Evolutionary conservation across 1,284 basidiomycete species (phyloP).

Genomic region (Ustilago loliicola): DNA sequence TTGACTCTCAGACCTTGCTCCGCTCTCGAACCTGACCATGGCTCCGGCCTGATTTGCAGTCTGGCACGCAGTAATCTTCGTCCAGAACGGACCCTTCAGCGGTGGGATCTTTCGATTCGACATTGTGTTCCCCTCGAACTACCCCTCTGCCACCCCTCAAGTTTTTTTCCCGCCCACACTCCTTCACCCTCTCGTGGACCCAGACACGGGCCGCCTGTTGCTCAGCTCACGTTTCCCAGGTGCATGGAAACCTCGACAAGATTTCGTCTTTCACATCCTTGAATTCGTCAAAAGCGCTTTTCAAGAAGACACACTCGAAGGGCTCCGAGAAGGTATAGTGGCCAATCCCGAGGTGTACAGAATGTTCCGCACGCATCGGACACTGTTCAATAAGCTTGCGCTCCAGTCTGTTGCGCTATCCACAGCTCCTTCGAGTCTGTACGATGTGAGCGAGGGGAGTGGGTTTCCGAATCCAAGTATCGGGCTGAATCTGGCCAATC

Average conservation of each 20-base stretch:
- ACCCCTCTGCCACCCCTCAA: slow-evolving; percentile 45
- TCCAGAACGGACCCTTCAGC: slow-evolving; percentile 44
- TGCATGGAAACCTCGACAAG: slow-evolving; percentile 44
- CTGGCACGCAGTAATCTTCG: slow-evolving; percentile 58
- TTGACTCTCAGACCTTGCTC: too few species aligned
- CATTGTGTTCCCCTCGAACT: slow-evolving; percentile 50
- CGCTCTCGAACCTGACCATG: too few species aligned
- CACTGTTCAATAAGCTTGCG: slow-evolving; percentile 58
- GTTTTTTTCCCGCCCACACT: slow-evolving; percentile 54
- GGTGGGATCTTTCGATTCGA: slow-evolving; percentile 63
- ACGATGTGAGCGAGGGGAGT: slow-evolving; percentile 50
- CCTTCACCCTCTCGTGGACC: slow-evolving; percentile 59
- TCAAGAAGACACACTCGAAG: slow-evolving; percentile 32
- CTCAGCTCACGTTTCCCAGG: slow-evolving; percentile 34
- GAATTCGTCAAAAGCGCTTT: slow-evolving; percentile 48
- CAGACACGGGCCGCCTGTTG: slow-evolving; percentile 38
- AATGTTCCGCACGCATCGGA: slow-evolving; percentile 44
- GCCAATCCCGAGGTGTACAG: slow-evolving; percentile 52
- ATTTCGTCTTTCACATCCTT: slow-evolving; percentile 50
- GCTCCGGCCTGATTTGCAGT: too few species aligned
- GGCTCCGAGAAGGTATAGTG: slow-evolving; percentile 34
- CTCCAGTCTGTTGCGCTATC: slow-evolving; percentile 54
- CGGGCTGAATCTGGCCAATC: slow-evolving; percentile 20
- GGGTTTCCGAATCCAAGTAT: slow-evolving; percentile 52
- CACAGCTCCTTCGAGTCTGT: slow-evolving; percentile 48